Evolutionary conservation across 208 protist genomes (phyloP), one percentile per base, ranked within the genome.

Genomic region (Phytomonas sp.): DNA sequence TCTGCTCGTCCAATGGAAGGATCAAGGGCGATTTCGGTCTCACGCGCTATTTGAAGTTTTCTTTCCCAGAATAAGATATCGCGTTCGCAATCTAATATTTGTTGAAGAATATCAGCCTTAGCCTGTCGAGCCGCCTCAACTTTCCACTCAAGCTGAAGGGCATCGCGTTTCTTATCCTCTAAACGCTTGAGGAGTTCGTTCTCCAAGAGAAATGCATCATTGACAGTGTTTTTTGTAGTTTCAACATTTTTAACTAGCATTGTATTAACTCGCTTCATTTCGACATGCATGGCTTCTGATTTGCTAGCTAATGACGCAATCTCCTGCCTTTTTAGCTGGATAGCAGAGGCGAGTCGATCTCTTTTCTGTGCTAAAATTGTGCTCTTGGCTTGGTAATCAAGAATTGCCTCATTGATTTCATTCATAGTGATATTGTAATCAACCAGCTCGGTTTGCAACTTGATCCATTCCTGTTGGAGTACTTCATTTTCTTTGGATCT

Each of bases 31-130:
- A 96, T 95, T 71, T 97, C 93, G 43, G 96, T 98, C 82, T 99
- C 96, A 26, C 93, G 93, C 36, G 94, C 92, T 20, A 99, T 82
- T 63, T 98, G 91, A 70, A 99, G 97, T 79, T 99, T 98, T 64
- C 95, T 82, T 70, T 98, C 92, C 95, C 96, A 98, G 69, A 97
- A 92, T 83, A 98, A 92, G 56, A 98, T 96, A 77, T 98, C 90
- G 7, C 93, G 79, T 81, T 98, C 94, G 62, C 89, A 93, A 60
- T 95, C 85, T 66, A 98, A 76, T 59, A 97, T 90, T 53, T 97
- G 86, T 66, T 97, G 76, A 28, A 97, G 32, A 13, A 97, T 66
- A 34, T 93, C 82, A 4, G 77, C 67, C 81, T 98, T 97, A 36
- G 77, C 71, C 51, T 88, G 73, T n/a, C 82, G 68, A 30, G 84